Base-by-base conservation (phyloP, 2,329 filamentous ascomycete genomes). In the Nigrospora oryzae region DNA sequence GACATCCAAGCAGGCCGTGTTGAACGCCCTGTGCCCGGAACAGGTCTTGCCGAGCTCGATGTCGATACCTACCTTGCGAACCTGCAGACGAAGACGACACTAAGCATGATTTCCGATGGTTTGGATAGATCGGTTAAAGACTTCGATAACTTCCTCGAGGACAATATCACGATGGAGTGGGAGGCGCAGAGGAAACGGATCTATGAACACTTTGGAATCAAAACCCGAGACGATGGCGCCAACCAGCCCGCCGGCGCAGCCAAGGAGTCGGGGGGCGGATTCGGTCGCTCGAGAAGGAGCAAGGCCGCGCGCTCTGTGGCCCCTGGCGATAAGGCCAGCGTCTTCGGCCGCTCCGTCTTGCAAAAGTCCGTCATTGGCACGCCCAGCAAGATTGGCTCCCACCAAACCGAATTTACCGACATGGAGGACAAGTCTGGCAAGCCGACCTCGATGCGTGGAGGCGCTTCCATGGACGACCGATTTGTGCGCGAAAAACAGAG, bases 151-250 rank as follows among this genome's bases (percentile, higher is more conserved):
- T 97, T 95, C 62, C 74, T 98, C 45, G 90, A 97, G 62, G 90
- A 96, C 56, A 94, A 95, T 59, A 83, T 97, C 41, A 88, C 89
- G 30, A 84, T 95, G 71, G 89, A 97, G 63, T 97, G 93, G 90
- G 90, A 96, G 55, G 84, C 86, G 14, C 91, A 97, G 68, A 84
- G 91, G 50, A 88, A 86, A 64, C 83, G 83, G 53, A 95, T 98
- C 51, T 97, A 96, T 65, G 83, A 95, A 58, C 93, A 98, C 65
- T 97, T 98, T 63, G 93, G 93, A 13, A 84, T 98, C 60, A 84
- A 81, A 59, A 69, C 76, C 6, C 70, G 71, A 19, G 76, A 81
- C 40, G 73, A 74, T 54, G 46, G 62, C 38, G 50, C 57, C 46
- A 54, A 50, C 36, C 53, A 61, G 39, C 59, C 60, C 47, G 59